A percentile compares a stretch with the other conserved stretches of the same genome.
These are phyloP conservation scores for Trichoderma koningii DNA, from an alignment of 2,329 filamentous ascomycete genomes.

Conservation along the genomic window DNA sequence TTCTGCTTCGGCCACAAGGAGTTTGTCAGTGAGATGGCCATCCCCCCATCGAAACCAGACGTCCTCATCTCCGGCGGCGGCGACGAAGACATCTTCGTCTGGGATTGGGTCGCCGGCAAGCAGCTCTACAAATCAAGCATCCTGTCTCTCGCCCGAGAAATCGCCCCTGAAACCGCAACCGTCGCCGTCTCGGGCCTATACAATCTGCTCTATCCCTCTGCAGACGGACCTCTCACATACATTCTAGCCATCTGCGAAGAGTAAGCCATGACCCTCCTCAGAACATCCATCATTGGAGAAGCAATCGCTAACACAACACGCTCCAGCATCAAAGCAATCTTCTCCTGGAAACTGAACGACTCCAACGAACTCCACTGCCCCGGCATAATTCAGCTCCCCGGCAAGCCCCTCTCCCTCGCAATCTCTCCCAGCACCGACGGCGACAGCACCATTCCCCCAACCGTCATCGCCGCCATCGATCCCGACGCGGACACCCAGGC, in stretches of 20 bases:
- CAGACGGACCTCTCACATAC: conserved; percentile 36
- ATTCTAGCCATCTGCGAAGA: conserved; percentile 60
- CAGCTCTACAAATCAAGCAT: conserved; percentile 59
- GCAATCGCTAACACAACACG: background rate
- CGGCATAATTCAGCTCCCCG: conserved; percentile 55
- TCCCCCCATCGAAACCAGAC: conserved; percentile 58
- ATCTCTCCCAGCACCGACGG: conserved; percentile 30
- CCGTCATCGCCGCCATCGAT: conserved; percentile 47
- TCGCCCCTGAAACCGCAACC: conserved; percentile 43
- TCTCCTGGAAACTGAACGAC: conserved; percentile 59
- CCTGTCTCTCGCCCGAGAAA: conserved; percentile 45
- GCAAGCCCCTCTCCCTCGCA: conserved; percentile 64
- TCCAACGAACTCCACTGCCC: conserved; percentile 53
- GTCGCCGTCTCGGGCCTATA: conserved; percentile 52
- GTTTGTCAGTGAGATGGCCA: conserved; percentile 77
- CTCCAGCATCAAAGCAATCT: conserved; percentile 60
- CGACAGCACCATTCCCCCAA: conserved; percentile 31
- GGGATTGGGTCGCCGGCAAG: conserved; percentile 70
- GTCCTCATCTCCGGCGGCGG: conserved; percentile 84
- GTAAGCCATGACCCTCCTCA: conserved; percentile 43
- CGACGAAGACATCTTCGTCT: conserved; percentile 75
- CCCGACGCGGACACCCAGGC: conserved; percentile 35
- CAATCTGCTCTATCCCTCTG: conserved; percentile 39
- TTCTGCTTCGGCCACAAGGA: conserved; percentile 88
- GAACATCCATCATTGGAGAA: background rate